A percentile compares a stretch with the other conserved stretches of the same genome.
Evolutionary conservation across 306 rosid species (phyloP).

Genomic region (Adenanthera pavonina): DNA sequence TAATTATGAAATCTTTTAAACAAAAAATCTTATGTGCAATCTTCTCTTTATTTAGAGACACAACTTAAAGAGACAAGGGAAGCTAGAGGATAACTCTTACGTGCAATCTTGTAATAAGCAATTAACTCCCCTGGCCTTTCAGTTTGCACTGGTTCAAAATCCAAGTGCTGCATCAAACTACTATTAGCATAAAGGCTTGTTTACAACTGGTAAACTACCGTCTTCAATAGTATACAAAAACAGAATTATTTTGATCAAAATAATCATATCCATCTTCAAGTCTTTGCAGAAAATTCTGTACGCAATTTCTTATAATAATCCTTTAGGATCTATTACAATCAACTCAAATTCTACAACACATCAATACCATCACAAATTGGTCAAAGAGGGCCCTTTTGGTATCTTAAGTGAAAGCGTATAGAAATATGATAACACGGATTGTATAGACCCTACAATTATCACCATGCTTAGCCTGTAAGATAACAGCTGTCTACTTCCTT

Average conservation of each 20-base stretch:
- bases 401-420: neutral
- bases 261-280: constrained; percentile 17
- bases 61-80: neutral
- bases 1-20: neutral
- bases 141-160: constrained; percentile 66
- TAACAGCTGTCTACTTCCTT: neutral
- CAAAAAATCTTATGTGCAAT: constrained; percentile 10
- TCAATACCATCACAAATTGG: neutral
- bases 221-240: constrained; percentile 17
- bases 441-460: neutral
- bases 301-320: neutral
- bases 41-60: constrained; percentile 31
- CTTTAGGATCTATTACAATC: neutral
- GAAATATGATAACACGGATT: neutral
- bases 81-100: constrained; percentile 52
- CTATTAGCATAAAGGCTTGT: constrained; percentile 37
- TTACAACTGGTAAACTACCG: constrained; percentile 21
- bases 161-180: constrained; percentile 81
- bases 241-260: constrained; percentile 30
- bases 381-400: neutral
- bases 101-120: constrained; percentile 95
- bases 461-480: neutral
- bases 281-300: neutral
- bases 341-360: neutral
- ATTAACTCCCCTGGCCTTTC: constrained; percentile 90